These are phyloP conservation scores for Trichophyton schoenleinii DNA, from an alignment of 2,329 filamentous ascomycete genomes.

Conservation along the genomic window DNA sequence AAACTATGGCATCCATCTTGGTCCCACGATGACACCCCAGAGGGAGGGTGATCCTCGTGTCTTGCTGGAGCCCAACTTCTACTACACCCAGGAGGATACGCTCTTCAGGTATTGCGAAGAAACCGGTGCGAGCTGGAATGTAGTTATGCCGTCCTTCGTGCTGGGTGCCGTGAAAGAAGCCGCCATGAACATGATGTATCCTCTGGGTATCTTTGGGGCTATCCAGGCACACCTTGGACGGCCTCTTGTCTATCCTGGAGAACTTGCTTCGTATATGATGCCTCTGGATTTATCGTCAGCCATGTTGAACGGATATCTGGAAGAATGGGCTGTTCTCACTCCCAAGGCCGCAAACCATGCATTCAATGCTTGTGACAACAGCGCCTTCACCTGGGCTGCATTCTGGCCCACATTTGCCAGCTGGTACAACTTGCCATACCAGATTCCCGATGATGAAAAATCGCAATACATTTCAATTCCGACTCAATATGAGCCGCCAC, in stretches of 20 bases:
- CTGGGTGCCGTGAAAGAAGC: constrained; percentile 19
- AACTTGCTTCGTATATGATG: constrained; percentile 14
- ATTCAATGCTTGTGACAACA: constrained; percentile 21
- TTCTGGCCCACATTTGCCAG: constrained; percentile 19
- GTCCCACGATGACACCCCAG: constrained; percentile 16
- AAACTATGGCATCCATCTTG: constrained; percentile 18
- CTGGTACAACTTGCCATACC: constrained; percentile 18
- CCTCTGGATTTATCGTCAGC: constrained; percentile 16
- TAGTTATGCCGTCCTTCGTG: constrained; percentile 17
- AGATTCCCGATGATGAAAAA: constrained; percentile 10
- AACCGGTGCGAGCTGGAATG: constrained; percentile 16
- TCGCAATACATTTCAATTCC: constrained; percentile 8
- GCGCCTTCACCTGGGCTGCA: constrained; percentile 16
- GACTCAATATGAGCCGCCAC: constrained; percentile 10
- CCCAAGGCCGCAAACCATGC: constrained; percentile 17
- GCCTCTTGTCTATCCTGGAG: constrained; percentile 16
- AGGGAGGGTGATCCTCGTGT: constrained; percentile 18
- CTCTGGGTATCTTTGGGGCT: constrained; percentile 17
- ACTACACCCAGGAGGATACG: constrained; percentile 20
- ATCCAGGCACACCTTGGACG: constrained; percentile 15
- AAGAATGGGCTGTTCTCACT: constrained; percentile 21
- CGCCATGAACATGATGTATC: constrained; percentile 17
- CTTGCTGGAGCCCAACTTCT: constrained; percentile 19
- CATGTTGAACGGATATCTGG: constrained; percentile 16
- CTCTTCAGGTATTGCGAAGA: constrained; percentile 17